A percentile compares a stretch with the other conserved stretches of the same genome.
Evolutionary conservation across 257 asterid genomes (phyloP).

Genomic region (Petunia axillaris): DNA sequence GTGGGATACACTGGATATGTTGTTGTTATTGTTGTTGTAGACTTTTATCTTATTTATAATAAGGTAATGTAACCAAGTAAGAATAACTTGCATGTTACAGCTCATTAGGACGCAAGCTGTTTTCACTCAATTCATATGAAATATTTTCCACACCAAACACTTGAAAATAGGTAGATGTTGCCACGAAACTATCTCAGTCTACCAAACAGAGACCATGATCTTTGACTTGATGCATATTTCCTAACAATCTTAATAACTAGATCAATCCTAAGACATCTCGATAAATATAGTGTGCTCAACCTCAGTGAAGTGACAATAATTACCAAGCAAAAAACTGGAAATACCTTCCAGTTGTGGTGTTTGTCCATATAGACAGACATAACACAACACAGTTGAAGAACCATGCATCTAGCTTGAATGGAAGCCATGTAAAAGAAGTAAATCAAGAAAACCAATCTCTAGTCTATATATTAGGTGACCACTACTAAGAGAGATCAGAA

Average conservation of each 20-base stretch:
- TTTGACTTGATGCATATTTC: not conserved
- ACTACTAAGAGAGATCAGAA: not conserved
- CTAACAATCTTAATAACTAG: not conserved
- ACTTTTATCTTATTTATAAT: no score
- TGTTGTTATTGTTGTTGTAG: no score
- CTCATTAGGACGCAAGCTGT: not conserved
- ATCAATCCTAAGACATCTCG: not conserved
- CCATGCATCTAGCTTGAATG: not conserved
- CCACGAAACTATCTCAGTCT: not conserved
- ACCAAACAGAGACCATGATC: not conserved
- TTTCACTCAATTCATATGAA: not conserved
- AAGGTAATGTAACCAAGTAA: no score
- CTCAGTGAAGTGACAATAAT: not conserved
- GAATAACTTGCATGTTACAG: not conserved
- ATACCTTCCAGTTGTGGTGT: not conserved
- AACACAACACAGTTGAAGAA: not conserved
- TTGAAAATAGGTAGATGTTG: not conserved
- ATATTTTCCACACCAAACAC: not conserved
- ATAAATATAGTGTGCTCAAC: not conserved
- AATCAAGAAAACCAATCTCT: not conserved
- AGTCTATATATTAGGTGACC: not conserved
- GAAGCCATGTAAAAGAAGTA: not conserved
- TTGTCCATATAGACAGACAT: not conserved
- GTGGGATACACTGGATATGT: no score
- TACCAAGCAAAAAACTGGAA: not conserved